Percentiles rank a stretch among this genome's conserved stretches.
Evolutionary conservation across 345 rosid genomes (phyloP).

Genomic region (Pugionium cornutum): DNA sequence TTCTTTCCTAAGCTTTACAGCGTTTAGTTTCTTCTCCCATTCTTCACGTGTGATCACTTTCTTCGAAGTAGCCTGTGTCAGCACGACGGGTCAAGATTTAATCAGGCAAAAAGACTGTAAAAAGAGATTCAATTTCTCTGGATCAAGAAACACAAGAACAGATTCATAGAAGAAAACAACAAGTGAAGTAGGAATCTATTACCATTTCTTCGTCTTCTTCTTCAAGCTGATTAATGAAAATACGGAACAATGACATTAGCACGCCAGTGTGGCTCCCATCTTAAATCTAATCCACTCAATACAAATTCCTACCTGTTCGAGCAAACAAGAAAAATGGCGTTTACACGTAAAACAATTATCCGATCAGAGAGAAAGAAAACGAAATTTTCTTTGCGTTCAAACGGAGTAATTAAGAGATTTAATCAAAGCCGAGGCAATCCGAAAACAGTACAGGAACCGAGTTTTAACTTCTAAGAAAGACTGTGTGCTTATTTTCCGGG

Average conservation of each 20-base stretch:
- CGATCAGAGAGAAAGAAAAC: conserved; percentile 14
- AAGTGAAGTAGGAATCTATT: conserved; percentile 7
- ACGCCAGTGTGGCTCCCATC: conserved; percentile 32
- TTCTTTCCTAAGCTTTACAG: conserved; percentile 83
- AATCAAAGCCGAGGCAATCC: conserved; percentile 5
- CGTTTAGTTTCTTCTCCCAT: conserved; percentile 93
- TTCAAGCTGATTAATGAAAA: conserved; percentile 56
- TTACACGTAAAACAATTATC: conserved; percentile 6
- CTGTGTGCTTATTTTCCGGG: conserved; percentile 5
- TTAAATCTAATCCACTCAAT: conserved; percentile 26
- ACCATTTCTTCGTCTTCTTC: conserved; percentile 68
- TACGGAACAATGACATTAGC: conserved; percentile 66
- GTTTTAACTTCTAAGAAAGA: neutral
- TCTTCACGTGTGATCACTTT: conserved; percentile 77
- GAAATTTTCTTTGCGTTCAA: conserved; percentile 5
- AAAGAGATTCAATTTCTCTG: neutral
- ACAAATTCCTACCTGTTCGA: conserved; percentile 22
- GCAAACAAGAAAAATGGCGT: neutral
- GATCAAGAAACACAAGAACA: neutral
- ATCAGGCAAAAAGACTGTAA: neutral
- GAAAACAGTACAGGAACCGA: neutral
- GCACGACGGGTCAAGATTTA: neutral
- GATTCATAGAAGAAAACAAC: neutral
- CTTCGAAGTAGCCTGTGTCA: conserved; percentile 58
- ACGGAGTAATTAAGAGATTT: neutral